A percentile compares a stretch with the other conserved stretches of the same genome.
These are phyloP conservation scores for Calocybe gangraenosa DNA, from an alignment of 768 basidiomycete species.

Conservation along the genomic window DNA sequence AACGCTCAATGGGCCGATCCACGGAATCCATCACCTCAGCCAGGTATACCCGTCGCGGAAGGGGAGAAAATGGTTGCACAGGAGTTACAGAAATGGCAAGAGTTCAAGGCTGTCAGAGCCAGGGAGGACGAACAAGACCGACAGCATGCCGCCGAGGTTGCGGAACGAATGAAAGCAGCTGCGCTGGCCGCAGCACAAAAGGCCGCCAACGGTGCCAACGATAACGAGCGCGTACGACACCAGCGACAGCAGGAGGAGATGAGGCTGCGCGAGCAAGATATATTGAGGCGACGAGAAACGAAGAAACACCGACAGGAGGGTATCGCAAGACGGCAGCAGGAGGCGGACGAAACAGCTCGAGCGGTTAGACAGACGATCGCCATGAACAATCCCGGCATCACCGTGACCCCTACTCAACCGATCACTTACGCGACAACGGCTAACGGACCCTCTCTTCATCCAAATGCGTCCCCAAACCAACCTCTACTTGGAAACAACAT, in stretches of 20 bases:
- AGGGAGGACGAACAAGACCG: conserved; percentile 31
- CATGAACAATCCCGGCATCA: conserved; percentile 19
- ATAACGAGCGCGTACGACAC: conserved; percentile 15
- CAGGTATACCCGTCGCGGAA: conserved; percentile 15
- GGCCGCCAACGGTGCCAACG: conserved; percentile 12
- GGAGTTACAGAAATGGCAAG: conserved; percentile 33
- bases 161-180: conserved; percentile 20
- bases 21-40: conserved; percentile 7
- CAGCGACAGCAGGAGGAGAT: conserved; percentile 40
- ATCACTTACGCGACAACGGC: conserved; percentile 13
- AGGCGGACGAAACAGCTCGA: conserved; percentile 49
- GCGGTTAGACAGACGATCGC: conserved; percentile 33
- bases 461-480: conserved; percentile 4
- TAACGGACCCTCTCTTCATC: conserved; percentile 18
- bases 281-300: conserved; percentile 30
- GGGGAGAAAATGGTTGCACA: conserved; percentile 24
- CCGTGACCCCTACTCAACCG: conserved; percentile 8
- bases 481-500: conserved; percentile 21
- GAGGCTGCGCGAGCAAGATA: conserved; percentile 45
- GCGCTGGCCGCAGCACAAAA: conserved; percentile 19
- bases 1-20: conserved; percentile 2
- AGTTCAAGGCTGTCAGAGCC: conserved; percentile 27
- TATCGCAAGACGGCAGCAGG: conserved; percentile 54
- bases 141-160: conserved; percentile 14
- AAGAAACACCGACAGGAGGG: conserved; percentile 53